phyloP scores from a whole-genome alignment of 1,284 basidiomycete genomes.

The Cryptococcus sp. region DNA sequence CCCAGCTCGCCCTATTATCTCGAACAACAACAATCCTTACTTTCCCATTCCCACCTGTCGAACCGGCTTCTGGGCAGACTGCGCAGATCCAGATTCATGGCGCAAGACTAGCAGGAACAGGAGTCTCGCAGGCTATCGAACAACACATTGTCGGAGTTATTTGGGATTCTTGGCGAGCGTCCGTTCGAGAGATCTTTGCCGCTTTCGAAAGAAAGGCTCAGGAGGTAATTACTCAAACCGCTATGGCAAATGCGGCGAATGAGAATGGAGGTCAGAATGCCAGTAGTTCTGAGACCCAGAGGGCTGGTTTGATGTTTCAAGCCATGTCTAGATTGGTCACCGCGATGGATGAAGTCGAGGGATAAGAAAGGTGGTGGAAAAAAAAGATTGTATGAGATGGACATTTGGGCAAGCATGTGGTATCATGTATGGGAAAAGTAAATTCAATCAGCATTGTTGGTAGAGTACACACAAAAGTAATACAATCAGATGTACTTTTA shows the following conservation, averaged over 20 bases:
- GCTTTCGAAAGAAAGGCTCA: conserved; percentile 42
- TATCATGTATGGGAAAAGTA: neutral
- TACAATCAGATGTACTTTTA: neutral
- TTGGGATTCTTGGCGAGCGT: conserved; percentile 47
- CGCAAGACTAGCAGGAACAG: conserved; percentile 41
- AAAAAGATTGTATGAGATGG: no score
- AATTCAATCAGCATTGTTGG: neutral
- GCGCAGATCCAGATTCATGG: conserved; percentile 44
- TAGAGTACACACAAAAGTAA: neutral
- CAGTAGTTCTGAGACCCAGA: conserved; percentile 39
- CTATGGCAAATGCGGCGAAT: conserved; percentile 12
- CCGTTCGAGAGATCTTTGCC: conserved; percentile 43
- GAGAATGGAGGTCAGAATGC: neutral
- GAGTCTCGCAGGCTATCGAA: conserved; percentile 46
- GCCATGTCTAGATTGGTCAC: conserved; percentile 41
- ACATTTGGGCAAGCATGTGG: no score
- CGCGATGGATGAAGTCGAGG: conserved; percentile 48
- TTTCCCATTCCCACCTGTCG: conserved; percentile 38
- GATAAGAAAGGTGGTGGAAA: neutral
- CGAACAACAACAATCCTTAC: conserved; percentile 46
- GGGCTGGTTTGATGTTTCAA: conserved; percentile 46
- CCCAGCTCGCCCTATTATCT: conserved; percentile 46
- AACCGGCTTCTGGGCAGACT: conserved; percentile 32
- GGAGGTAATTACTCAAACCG: conserved; percentile 39
- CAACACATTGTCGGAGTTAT: conserved; percentile 47